Evolutionary conservation across 441 rosid species (phyloP).

Genomic region (Eutrema salsugineum): DNA sequence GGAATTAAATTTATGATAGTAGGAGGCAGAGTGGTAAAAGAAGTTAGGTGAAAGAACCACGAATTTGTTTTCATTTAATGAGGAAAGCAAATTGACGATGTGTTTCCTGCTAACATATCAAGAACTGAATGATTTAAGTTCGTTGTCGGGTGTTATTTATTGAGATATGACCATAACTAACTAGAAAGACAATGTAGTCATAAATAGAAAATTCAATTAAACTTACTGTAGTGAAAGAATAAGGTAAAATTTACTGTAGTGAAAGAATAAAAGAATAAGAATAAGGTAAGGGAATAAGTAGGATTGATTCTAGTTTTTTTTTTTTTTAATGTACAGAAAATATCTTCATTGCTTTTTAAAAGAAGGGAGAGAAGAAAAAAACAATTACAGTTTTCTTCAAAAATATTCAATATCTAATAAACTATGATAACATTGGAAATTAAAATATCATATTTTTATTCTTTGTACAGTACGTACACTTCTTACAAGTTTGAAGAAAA

Average conservation of each 20-base stretch:
- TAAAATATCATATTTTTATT: too few relatives aligned
- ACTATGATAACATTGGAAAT: too few relatives aligned
- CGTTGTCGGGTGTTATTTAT: constrained; percentile 25
- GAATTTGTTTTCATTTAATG: constrained; percentile 2
- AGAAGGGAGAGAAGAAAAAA: not conserved
- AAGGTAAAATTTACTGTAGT: constrained; percentile 6
- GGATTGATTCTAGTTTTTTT: not conserved
- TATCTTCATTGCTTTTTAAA: not conserved
- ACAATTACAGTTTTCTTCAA: too few relatives aligned
- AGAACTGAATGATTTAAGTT: constrained; percentile 5
- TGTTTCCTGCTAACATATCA: constrained; percentile 22
- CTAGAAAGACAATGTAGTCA: not conserved
- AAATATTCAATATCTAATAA: too few relatives aligned
- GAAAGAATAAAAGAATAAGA: too few relatives aligned
- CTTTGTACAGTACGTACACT: too few relatives aligned
- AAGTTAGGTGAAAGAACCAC: constrained; percentile 15
- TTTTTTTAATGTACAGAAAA: too few relatives aligned
- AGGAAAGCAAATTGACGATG: constrained; percentile 18
- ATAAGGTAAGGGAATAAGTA: not conserved
- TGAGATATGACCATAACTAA: constrained; percentile 5
- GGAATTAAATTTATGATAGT: constrained; percentile 4
- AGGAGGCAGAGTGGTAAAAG: constrained; percentile 7
- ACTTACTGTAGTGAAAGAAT: not conserved
- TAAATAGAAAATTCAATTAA: not conserved
- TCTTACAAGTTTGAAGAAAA: too few relatives aligned